Evolutionary conservation across 2,329 filamentous ascomycete genomes (phyloP).

Genomic region (Mycosphaerella sp.): DNA sequence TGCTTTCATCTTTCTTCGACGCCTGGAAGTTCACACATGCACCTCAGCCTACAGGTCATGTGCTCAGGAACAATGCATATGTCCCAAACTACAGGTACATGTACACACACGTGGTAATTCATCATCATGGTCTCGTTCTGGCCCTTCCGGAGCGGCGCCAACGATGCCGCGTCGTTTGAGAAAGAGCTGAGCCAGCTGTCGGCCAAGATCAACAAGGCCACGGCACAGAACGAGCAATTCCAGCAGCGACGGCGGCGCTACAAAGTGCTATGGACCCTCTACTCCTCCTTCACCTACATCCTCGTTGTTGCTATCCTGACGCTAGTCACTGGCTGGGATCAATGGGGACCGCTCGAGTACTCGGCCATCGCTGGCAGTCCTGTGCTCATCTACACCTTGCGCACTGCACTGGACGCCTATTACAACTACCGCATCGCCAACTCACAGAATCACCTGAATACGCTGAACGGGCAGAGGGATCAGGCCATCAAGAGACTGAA

Average conservation of each 20-base stretch:
- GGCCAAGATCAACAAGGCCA: constrained; percentile 69
- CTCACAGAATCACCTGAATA: constrained; percentile 62
- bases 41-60: too few species aligned
- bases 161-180: constrained; percentile 86
- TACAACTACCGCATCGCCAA: constrained; percentile 76
- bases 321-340: constrained; percentile 76
- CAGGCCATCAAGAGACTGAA: constrained; percentile 92
- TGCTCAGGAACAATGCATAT: too few species aligned
- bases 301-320: constrained; percentile 75
- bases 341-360: constrained; percentile 72
- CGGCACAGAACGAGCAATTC: constrained; percentile 64
- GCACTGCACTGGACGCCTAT: constrained; percentile 59
- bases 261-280: constrained; percentile 83
- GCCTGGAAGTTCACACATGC: too few species aligned
- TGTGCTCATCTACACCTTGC: constrained; percentile 62
- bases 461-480: constrained; percentile 69
- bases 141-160: constrained; percentile 78
- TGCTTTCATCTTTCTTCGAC: too few species aligned
- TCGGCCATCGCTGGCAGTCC: constrained; percentile 71
- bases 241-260: constrained; percentile 67
- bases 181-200: constrained; percentile 79
- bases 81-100: too few species aligned
- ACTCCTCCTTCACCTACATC: constrained; percentile 83
- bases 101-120: too few species aligned
- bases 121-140: constrained; percentile 71